Base-by-base conservation (phyloP, 2,329 filamentous ascomycete species). In the Nemania abortiva region DNA sequence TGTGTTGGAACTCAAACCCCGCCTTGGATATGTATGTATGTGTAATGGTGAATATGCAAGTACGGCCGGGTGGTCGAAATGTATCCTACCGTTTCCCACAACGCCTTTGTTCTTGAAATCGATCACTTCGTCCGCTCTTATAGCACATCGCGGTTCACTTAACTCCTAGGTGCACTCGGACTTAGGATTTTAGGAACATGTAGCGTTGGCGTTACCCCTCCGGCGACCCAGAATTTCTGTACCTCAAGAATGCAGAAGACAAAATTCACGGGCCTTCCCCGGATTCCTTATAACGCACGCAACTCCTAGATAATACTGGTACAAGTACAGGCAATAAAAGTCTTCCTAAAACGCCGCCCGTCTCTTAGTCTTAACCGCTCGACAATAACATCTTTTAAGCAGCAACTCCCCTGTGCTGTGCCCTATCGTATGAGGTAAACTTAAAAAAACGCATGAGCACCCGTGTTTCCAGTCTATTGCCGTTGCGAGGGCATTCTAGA, bases 401-500 rank as follows among this genome's bases (percentile, higher is more conserved):
- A 62, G 49, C 31, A 42, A 24, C 29, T 64, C 58, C 58, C 27
- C 34, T 60, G 22, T 65, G 39, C 52, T 50, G 53, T 39, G 57
- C 34, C 39, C 18, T 29, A 56, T 45, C 18, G n/a, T 22, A 31
- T 20, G 18, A 54, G 31, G 18, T 13, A 31, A 42, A 58, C 52
- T 37, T 6, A 13, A 42, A 34, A 37, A n/a, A n/a, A n/a, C n/a
- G n/a, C 29, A 42, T 10, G 29, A 45, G 27, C 53, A 37, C 42
- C 20, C 10, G 20, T 22, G 22, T 29, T 52, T 24, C n/a, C 6
- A 4, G 9, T 13, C 37, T 6, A 54, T 49, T 54, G 66, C 49
- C 69, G 55, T 29, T 72, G 72, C 52, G 73, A 29, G 31, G 81
- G 83, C 72, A 86, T 85, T 77, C 86, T 87, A 2, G 86, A 84